Conservation (phyloP, 2,329 filamentous ascomycete genomes). For the Trichoderma citrinoviride region DNA sequence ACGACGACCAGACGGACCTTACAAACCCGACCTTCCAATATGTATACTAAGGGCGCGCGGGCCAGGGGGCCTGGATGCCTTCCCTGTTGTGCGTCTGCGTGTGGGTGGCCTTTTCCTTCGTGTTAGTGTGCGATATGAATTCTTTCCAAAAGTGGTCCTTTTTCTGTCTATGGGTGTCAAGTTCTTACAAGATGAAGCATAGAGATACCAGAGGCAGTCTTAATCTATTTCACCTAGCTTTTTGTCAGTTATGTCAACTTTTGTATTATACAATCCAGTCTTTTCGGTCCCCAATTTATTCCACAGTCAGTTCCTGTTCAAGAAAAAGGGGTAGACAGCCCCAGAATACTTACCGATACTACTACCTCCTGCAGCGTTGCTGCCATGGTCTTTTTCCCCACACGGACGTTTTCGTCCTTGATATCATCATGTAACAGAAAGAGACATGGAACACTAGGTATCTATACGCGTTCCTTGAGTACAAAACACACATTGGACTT, state of each 20-base stretch:
- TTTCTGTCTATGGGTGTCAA: background rate
- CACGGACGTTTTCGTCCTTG: background rate
- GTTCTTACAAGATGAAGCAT: background rate
- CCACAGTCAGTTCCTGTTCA: background rate
- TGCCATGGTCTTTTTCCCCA: background rate
- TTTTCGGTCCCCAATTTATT: background rate
- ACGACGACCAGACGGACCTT: constrained; percentile 37
- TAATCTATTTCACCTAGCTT: background rate
- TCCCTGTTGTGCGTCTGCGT: background rate
- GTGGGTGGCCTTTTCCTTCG: background rate
- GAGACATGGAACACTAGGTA: too few relatives aligned
- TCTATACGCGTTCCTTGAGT: too few relatives aligned
- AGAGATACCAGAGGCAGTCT: background rate
- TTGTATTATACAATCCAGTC: constrained; percentile 3
- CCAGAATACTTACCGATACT: background rate
- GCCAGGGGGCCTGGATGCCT: background rate
- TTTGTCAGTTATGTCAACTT: background rate
- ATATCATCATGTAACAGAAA: background rate
- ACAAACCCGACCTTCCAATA: constrained; percentile 30
- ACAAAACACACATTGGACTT: too few relatives aligned
- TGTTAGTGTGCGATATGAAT: background rate
- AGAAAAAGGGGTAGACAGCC: background rate
- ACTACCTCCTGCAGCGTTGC: too few relatives aligned
- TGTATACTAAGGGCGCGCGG: constrained; percentile 22
- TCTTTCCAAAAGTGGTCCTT: background rate